Percentiles rank a stretch among this genome's conserved stretches.
Conservation (phyloP, 495 filamentous ascomycete genomes). For the Xylaria curta region DNA sequence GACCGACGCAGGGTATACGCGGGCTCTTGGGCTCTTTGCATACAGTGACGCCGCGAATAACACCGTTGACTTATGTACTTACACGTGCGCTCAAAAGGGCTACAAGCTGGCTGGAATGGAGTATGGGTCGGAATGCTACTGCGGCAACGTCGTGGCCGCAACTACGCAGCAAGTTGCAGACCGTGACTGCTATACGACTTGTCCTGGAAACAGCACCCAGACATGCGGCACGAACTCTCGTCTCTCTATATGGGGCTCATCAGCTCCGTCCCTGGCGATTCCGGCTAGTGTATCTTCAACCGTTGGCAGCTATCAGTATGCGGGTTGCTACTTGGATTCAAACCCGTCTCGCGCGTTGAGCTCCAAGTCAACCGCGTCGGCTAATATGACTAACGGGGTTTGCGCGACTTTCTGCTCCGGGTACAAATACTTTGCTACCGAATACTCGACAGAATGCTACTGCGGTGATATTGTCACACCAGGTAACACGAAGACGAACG, state of each 20-base stretch:
- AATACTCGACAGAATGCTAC: background rate
- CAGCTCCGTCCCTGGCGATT: background rate
- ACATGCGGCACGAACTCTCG: background rate
- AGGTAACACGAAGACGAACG: background rate
- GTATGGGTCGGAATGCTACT: conserved; percentile 2
- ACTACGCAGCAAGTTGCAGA: background rate
- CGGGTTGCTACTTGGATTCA: conserved; percentile 1
- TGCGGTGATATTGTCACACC: background rate
- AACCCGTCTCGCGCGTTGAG: background rate
- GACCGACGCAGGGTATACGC: background rate
- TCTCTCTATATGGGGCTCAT: conserved; percentile 3
- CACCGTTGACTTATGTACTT: conserved; percentile 3
- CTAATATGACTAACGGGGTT: background rate
- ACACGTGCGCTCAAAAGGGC: conserved; percentile 3
- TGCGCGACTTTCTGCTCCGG: background rate
- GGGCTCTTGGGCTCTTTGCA: background rate
- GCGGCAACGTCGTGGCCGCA: background rate
- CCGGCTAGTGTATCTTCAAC: background rate
- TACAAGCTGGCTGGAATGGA: conserved; percentile 2
- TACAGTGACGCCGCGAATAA: background rate
- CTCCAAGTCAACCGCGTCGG: background rate
- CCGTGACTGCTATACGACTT: background rate
- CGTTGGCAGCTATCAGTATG: background rate
- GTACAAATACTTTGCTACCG: conserved; percentile 11
- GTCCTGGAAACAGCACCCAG: conserved; percentile 7